Base-by-base conservation (phyloP, 169 alveolate species). In the Eimeria praecox region DNA sequence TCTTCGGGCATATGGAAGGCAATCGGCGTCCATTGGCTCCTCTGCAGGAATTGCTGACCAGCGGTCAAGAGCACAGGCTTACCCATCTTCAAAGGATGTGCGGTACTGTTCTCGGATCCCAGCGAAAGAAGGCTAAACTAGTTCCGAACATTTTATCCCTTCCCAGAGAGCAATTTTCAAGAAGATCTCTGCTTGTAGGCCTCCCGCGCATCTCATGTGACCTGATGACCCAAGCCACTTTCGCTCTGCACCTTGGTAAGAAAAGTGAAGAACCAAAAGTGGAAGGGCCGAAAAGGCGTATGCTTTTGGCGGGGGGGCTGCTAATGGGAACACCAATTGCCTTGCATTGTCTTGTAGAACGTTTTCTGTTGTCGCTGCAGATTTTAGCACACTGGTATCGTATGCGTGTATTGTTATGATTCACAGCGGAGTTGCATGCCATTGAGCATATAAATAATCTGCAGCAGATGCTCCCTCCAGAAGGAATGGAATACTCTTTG, bases 351-450 rank as follows among this genome's bases (percentile, higher is more conserved):
- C 80, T 33, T 69, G 49, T 33, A 27, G 2, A 38, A 14, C 3
- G 49, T 8, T 35, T 38, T 1, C 0, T 73, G 52, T 18, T 20
- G 20, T 18, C 52, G 54, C 22, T 10, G 52, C 54, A 73, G 33
- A 40, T 14, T 38, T 35, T 35, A 12, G 33, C 40, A 38, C 30
- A 35, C 44, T 44, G 42, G 12, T 44, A 30, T 38, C 33, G 54
- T 38, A 38, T 73, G 54, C 30, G 66, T 27, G 88, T 49, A 24
- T n/a, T 78, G 59, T 18, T 78, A 30, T 49, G 88, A 44, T 16
- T 54, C 75, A 35, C 93, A 87, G 93, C 93, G 66, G 93, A 87
- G 73, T 24, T 87, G 46, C 46, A 62, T 87, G 93, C 93, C 42
- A 54, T 87, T 14, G 93, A 87, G 83, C 64, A 38, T 54, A 38